Evolutionary conservation across 768 basidiomycete species (phyloP).

Genomic region (Calocybe indica): DNA sequence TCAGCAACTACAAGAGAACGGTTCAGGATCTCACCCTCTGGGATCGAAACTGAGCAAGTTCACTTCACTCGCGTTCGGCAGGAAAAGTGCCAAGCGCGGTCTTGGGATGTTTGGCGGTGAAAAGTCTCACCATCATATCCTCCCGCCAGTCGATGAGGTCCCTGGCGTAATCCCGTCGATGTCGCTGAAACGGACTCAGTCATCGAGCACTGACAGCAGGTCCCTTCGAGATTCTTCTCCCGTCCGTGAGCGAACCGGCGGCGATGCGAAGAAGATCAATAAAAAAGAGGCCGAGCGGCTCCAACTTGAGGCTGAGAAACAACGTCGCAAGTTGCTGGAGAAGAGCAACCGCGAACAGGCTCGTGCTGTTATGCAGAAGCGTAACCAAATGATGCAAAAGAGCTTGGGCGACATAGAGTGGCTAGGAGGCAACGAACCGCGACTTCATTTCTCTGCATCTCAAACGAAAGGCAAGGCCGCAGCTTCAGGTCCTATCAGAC

Average conservation of each 20-base stretch:
- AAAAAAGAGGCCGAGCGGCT: constrained; percentile 81
- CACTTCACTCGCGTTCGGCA: constrained; percentile 54
- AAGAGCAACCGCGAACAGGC: constrained; percentile 82
- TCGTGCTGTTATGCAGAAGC: constrained; percentile 88
- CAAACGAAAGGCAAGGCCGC: constrained; percentile 43
- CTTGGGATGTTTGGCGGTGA: constrained; percentile 72
- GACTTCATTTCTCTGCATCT: constrained; percentile 32
- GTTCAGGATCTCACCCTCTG: constrained; percentile 26
- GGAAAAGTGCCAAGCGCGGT: constrained; percentile 65
- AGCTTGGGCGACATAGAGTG: constrained; percentile 57
- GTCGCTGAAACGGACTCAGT: constrained; percentile 74
- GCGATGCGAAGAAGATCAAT: constrained; percentile 63
- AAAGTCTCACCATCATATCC: constrained; percentile 51
- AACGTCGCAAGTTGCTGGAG: constrained; percentile 70
- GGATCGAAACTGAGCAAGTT: constrained; percentile 54
- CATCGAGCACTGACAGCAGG: constrained; percentile 67
- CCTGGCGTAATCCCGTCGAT: constrained; percentile 51
- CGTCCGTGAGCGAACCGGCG: constrained; percentile 31
- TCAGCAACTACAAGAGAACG: too few species aligned
- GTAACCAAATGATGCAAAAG: constrained; percentile 66
- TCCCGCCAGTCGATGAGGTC: constrained; percentile 72
- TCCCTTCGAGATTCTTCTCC: constrained; percentile 56
- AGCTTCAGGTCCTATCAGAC: constrained; percentile 60
- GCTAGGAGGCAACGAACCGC: constrained; percentile 44
- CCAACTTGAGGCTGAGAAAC: constrained; percentile 77